Conservation (phyloP, 192 early-diverging fungal species). For the Mortierella claussenii region DNA sequence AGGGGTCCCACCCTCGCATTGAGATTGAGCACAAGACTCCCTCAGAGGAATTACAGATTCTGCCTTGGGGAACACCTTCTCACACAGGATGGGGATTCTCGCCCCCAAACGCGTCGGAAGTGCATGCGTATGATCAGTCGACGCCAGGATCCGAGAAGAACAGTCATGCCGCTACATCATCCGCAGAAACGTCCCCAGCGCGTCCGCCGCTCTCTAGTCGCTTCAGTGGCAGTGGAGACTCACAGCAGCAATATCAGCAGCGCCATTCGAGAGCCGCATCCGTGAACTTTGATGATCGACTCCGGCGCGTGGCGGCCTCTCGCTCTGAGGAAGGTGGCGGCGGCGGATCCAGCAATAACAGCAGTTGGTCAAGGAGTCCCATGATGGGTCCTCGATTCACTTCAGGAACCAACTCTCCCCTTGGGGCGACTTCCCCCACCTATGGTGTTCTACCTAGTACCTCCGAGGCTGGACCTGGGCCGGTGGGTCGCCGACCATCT, state of each 20-base stretch:
- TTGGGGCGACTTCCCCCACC: conserved; percentile 13
- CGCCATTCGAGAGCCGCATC: conserved; percentile 36
- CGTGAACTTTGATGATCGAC: conserved; percentile 49
- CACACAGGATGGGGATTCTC: conserved; percentile 53
- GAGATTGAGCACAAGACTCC: conserved; percentile 15
- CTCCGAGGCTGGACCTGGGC: neutral
- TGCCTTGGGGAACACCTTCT: conserved; percentile 46
- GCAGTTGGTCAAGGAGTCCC: conserved; percentile 45
- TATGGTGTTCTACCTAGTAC: conserved; percentile 5
- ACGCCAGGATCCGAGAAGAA: conserved; percentile 6
- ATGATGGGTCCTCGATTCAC: conserved; percentile 40
- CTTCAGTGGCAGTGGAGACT: neutral
- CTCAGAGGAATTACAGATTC: conserved; percentile 18
- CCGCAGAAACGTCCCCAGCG: conserved; percentile 8
- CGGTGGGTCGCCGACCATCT: conserved; percentile 16
- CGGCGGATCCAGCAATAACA: conserved; percentile 22
- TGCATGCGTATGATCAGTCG: conserved; percentile 8
- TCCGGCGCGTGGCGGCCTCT: conserved; percentile 16
- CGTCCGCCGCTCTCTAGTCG: conserved; percentile 16
- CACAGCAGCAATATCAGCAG: conserved; percentile 28
- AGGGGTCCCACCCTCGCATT: conserved; percentile 9
- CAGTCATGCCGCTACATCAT: too few relatives aligned
- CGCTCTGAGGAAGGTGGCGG: conserved; percentile 6
- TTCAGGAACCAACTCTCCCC: conserved; percentile 32
- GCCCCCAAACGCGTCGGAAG: conserved; percentile 21